Conservation (phyloP, 495 filamentous ascomycete species). For the Lentithecium fluviatile region DNA sequence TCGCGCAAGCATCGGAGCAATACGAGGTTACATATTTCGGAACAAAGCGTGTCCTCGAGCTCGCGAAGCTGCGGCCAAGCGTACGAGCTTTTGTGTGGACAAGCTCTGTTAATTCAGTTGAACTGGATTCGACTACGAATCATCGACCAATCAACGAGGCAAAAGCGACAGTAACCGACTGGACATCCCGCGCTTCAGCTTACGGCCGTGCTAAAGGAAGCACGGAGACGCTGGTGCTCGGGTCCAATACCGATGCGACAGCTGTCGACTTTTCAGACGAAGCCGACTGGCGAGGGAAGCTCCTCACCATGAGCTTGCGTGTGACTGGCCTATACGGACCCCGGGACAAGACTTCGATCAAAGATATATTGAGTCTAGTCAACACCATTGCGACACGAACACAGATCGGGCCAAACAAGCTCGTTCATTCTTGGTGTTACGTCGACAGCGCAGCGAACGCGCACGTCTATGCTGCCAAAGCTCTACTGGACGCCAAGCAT, state of each 20-base stretch:
- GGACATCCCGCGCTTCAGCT: not conserved
- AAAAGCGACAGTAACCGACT: not conserved
- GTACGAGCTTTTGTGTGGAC: constrained; percentile 5
- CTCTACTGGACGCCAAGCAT: not conserved
- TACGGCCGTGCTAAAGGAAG: constrained; percentile 8
- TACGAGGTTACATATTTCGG: not conserved
- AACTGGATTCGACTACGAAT: not conserved
- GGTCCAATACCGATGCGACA: not conserved
- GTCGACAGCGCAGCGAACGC: constrained; percentile 17
- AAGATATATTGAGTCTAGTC: not conserved
- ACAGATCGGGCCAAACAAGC: constrained; percentile 6
- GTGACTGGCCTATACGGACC: constrained; percentile 7
- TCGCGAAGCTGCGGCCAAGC: not conserved
- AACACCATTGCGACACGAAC: not conserved
- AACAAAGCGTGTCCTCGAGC: constrained; percentile 13
- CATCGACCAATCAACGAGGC: not conserved
- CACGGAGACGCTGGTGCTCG: constrained; percentile 6
- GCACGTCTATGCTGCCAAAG: constrained; percentile 8
- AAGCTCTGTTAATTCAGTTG: constrained; percentile 2
- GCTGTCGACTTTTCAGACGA: not conserved
- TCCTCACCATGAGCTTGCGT: constrained; percentile 6
- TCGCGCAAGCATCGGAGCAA: not conserved
- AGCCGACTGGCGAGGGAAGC: not conserved
- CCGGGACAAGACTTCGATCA: constrained; percentile 1
- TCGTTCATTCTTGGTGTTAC: constrained; percentile 2